These are phyloP conservation scores for Xylariaceae sp. DNA, from an alignment of 2,329 filamentous ascomycete genomes.

Conservation along the genomic window DNA sequence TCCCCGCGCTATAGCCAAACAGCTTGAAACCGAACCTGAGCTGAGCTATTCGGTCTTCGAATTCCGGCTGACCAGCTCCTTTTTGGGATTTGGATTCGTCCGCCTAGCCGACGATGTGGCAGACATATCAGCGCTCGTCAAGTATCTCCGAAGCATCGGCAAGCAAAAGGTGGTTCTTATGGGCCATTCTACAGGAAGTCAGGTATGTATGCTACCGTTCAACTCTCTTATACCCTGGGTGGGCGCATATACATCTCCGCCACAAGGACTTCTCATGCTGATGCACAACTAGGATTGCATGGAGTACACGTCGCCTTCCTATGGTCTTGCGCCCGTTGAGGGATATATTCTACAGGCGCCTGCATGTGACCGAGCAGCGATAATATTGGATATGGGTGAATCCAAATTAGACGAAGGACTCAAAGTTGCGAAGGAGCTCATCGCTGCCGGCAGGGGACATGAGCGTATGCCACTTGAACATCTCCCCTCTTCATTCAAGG, in stretches of 20 bases:
- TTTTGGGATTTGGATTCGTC: slow-evolving; percentile 53
- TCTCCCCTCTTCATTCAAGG: slow-evolving; percentile 43
- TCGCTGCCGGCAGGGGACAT: slow-evolving; percentile 54
- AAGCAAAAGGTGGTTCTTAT: slow-evolving; percentile 57
- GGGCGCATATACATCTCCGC: not conserved
- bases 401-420: slow-evolving; percentile 49
- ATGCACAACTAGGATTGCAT: slow-evolving; percentile 53
- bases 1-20: slow-evolving; percentile 48
- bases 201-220: slow-evolving; percentile 41
- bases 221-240: not conserved
- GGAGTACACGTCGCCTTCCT: slow-evolving; percentile 52
- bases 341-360: slow-evolving; percentile 81
- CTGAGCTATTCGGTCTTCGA: slow-evolving; percentile 59
- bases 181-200: slow-evolving; percentile 62
- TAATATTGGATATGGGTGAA: slow-evolving; percentile 49
- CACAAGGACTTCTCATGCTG: too few species aligned
- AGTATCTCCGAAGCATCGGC: slow-evolving; percentile 55
- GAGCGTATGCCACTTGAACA: slow-evolving; percentile 57
- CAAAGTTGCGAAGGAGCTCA: slow-evolving; percentile 55
- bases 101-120: slow-evolving; percentile 55
- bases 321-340: slow-evolving; percentile 58
- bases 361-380: slow-evolving; percentile 73
- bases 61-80: slow-evolving; percentile 58
- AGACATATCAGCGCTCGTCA: slow-evolving; percentile 56
- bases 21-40: slow-evolving; percentile 42